These are phyloP conservation scores for Termitomyces sp. DNA, from an alignment of 1,284 basidiomycete species.

Conservation along the genomic window DNA sequence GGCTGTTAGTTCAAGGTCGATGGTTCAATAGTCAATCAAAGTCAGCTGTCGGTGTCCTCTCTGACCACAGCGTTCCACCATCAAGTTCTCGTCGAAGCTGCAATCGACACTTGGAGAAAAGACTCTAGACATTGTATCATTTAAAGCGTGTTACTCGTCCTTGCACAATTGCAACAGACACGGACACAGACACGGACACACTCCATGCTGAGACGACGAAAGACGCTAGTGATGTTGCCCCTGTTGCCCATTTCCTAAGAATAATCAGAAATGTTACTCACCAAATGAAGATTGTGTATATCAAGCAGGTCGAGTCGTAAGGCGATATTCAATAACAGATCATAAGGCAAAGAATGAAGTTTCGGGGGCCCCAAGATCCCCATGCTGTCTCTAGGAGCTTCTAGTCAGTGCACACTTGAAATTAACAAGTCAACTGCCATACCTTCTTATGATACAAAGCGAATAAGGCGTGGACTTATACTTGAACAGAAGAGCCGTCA, in stretches of 20 bases:
- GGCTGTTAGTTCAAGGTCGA: not conserved
- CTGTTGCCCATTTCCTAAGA: not conserved
- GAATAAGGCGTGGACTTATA: not conserved
- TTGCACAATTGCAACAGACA: not conserved
- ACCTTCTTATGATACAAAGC: not conserved
- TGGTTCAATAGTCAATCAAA: not conserved
- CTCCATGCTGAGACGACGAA: not conserved
- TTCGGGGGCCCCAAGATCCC: slow-evolving; percentile 6
- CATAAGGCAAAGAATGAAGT: slow-evolving; percentile 56
- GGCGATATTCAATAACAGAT: slow-evolving; percentile 62
- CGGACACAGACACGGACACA: not conserved
- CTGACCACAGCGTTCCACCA: not conserved
- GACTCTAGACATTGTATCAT: not conserved
- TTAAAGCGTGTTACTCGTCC: not conserved
- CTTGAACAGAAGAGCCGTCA: not conserved
- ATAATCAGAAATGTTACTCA: slow-evolving; percentile 28
- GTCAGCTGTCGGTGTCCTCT: not conserved
- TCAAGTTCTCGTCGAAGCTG: not conserved
- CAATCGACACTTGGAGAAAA: not conserved
- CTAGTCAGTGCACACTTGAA: not conserved
- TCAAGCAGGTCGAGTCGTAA: slow-evolving; percentile 53
- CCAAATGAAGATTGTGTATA: slow-evolving; percentile 52
- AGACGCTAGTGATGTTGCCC: not conserved
- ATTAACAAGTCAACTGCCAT: not conserved
- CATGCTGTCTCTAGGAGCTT: not conserved